Percentiles rank a stretch among this genome's conserved stretches.
phyloP scores from a whole-genome alignment of 2,329 filamentous ascomycete species.

The Pseudohalonectria lignicola region DNA sequence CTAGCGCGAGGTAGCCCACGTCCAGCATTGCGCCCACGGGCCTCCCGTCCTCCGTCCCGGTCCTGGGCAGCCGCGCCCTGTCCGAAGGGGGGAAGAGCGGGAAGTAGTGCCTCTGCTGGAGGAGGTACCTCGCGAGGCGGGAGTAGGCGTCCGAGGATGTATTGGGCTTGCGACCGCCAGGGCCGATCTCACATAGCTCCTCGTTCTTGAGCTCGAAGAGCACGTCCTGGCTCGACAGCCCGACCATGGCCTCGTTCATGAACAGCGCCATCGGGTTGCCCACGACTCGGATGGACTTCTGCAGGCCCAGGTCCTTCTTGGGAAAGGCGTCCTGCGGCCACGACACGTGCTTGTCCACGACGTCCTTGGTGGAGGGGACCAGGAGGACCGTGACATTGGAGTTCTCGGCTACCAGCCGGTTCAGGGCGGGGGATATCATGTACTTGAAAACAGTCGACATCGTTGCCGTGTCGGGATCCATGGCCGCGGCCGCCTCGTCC shows the following conservation, averaged over 20 bases:
- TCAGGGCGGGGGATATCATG: constrained; percentile 64
- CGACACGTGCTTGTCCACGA: constrained; percentile 70
- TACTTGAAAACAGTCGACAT: constrained; percentile 75
- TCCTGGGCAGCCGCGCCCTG: constrained; percentile 54
- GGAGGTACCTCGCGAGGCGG: constrained; percentile 63
- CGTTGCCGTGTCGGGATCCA: constrained; percentile 69
- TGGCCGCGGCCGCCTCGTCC: constrained; percentile 46
- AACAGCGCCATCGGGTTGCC: constrained; percentile 86
- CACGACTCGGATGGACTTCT: constrained; percentile 64
- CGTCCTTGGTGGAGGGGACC: constrained; percentile 72
- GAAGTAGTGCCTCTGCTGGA: constrained; percentile 86
- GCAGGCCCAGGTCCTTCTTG: constrained; percentile 64
- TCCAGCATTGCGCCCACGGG: constrained; percentile 73
- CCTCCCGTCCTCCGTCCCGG: constrained; percentile 45
- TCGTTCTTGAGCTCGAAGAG: constrained; percentile 72
- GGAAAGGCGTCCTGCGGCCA: constrained; percentile 62
- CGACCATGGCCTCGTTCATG: constrained; percentile 77
- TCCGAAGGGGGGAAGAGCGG: constrained; percentile 77
- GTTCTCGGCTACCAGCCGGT: constrained; percentile 56
- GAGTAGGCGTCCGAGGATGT: constrained; percentile 52
- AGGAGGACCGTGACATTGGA: constrained; percentile 74
- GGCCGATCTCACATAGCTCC: constrained; percentile 33
- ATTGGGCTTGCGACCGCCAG: constrained; percentile 28
- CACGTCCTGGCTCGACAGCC: constrained; percentile 73
- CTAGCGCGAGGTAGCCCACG: constrained; percentile 72